Conservation (phyloP, 768 basidiomycete genomes). For the Naganishia vishniacii region DNA sequence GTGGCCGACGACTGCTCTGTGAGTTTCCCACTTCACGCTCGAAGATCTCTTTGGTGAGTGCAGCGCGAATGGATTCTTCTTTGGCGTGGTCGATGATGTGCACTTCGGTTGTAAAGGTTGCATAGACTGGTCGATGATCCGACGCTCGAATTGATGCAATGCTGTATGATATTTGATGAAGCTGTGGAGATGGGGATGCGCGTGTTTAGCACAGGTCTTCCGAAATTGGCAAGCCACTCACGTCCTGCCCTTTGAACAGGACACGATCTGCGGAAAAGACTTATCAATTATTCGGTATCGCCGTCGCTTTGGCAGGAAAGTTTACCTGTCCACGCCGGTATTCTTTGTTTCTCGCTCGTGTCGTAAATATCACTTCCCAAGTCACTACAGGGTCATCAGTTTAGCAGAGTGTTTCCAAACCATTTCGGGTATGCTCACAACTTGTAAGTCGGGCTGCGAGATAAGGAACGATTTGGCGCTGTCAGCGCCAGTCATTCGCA, state of each 20-base stretch:
- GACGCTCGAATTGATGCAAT: constrained; percentile 82
- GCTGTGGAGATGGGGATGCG: constrained; percentile 34
- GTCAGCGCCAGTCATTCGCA: too few species aligned
- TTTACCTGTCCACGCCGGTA: constrained; percentile 95
- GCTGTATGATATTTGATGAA: constrained; percentile 73
- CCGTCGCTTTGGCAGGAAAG: constrained; percentile 1
- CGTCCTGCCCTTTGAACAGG: constrained; percentile 65
- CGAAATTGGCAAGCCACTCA: constrained; percentile 23
- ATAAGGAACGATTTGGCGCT: too few species aligned
- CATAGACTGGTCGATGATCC: constrained; percentile 93
- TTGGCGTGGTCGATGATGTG: constrained; percentile 73
- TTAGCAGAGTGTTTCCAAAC: constrained; percentile 12
- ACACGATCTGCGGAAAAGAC: constrained; percentile 68
- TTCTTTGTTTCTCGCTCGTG: constrained; percentile 88
- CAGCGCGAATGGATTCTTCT: constrained; percentile 56
- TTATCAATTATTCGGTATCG: constrained; percentile 27
- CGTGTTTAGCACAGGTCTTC: neutral
- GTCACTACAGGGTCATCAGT: constrained; percentile 38
- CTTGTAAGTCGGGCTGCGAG: constrained; percentile 74
- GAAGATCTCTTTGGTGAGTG: constrained; percentile 24
- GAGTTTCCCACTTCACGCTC: neutral
- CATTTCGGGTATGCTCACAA: constrained; percentile 60
- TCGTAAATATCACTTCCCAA: constrained; percentile 72
- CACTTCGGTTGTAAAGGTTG: constrained; percentile 69
- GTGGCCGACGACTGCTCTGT: neutral